These are phyloP conservation scores for Mycena metata DNA, from an alignment of 768 basidiomycete species.

Conservation along the genomic window DNA sequence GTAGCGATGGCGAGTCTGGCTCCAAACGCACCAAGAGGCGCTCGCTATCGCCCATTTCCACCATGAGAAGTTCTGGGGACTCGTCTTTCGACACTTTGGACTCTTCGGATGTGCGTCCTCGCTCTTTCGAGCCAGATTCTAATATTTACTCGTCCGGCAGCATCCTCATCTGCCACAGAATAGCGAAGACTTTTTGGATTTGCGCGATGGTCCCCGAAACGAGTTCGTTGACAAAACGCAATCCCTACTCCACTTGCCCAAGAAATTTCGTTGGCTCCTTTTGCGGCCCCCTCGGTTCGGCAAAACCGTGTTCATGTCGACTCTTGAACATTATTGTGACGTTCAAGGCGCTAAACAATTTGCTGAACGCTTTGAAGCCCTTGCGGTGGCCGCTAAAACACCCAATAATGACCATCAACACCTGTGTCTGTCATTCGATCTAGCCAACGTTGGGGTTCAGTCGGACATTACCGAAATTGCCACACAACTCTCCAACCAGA, in stretches of 20 bases:
- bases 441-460: neutral
- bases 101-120: no score
- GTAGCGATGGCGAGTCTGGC: neutral
- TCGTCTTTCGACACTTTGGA: neutral
- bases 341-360: conserved; percentile 9
- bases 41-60: neutral
- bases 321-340: conserved; percentile 7
- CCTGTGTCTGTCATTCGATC: conserved; percentile 12
- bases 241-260: neutral
- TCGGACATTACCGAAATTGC: neutral
- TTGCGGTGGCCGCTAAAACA: neutral
- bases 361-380: neutral
- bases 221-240: conserved; percentile 6
- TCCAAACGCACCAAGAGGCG: neutral
- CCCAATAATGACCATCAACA: neutral
- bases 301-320: conserved; percentile 12
- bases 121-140: no score
- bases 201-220: no score
- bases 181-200: neutral
- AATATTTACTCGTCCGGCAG: no score
- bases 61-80: neutral
- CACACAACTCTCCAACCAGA: neutral
- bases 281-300: conserved; percentile 20
- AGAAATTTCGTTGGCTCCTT: conserved; percentile 4
- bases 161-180: neutral